These are phyloP conservation scores for Vaucheria bursata DNA, from an alignment of 352 stramenopile species.

Conservation along the genomic window DNA sequence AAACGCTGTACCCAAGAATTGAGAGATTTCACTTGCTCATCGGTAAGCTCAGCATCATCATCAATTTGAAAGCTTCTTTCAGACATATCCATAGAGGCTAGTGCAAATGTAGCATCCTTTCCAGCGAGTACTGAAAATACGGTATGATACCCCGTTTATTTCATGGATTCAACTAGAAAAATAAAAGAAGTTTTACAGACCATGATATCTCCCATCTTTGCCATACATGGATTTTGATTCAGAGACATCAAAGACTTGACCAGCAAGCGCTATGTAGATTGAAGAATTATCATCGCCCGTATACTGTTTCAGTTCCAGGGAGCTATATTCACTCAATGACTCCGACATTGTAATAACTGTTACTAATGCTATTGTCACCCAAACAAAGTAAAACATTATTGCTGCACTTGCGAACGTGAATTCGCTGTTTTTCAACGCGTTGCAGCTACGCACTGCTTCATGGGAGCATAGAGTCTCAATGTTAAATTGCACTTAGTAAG, in stretches of 20 bases:
- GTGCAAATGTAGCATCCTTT: constrained; percentile 2
- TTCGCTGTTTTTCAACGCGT: too few species aligned
- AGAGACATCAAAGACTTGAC: not conserved
- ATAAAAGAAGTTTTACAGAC: not conserved
- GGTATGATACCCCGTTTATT: not conserved
- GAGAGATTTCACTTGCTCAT: not conserved
- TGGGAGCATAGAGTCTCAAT: too few species aligned
- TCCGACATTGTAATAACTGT: too few species aligned
- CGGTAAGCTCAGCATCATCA: not conserved
- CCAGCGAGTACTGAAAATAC: not conserved
- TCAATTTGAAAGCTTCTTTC: not conserved
- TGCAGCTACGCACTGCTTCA: too few species aligned
- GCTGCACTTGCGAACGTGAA: too few species aligned
- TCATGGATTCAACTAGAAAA: too few species aligned
- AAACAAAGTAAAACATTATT: too few species aligned
- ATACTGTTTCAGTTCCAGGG: too few species aligned
- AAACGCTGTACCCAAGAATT: not conserved
- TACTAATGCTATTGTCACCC: too few species aligned
- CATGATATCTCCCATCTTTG: not conserved
- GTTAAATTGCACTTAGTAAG: too few species aligned
- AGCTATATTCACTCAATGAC: too few species aligned
- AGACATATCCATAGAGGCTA: not conserved
- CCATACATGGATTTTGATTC: not conserved
- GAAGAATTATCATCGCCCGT: too few species aligned
- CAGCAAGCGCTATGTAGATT: not conserved